These are phyloP conservation scores for Macrotyloma uniflorum DNA, from an alignment of 306 rosid genomes.

Conservation along the genomic window DNA sequence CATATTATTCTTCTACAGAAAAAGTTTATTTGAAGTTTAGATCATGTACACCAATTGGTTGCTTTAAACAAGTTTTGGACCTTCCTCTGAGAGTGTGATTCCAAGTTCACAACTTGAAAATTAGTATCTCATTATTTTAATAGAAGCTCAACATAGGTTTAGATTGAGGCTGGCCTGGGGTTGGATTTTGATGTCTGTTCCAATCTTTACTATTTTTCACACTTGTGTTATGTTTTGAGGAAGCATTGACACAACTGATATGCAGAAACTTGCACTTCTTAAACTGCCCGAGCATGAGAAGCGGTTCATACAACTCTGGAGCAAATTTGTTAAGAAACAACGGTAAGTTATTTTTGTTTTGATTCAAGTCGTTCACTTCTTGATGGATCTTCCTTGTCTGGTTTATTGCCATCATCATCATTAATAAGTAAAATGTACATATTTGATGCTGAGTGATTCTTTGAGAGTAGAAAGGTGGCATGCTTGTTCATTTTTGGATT, in stretches of 20 bases:
- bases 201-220: background rate
- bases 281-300: slow-evolving; percentile 61
- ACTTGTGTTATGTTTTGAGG: slow-evolving; percentile 2
- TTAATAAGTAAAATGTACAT: background rate
- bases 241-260: slow-evolving; percentile 27
- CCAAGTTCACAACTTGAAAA: too few relatives aligned
- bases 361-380: slow-evolving; percentile 19
- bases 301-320: slow-evolving; percentile 81
- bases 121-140: too few relatives aligned
- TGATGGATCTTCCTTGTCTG: background rate
- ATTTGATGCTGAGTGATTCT: background rate
- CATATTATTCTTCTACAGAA: too few relatives aligned
- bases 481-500: slow-evolving; percentile 20
- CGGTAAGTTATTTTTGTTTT: slow-evolving; percentile 47
- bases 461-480: slow-evolving; percentile 27
- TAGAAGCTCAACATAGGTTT: too few relatives aligned
- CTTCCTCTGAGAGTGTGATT: too few relatives aligned
- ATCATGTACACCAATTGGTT: too few relatives aligned
- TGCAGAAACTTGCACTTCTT: slow-evolving; percentile 76
- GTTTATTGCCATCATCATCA: background rate
- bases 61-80: too few relatives aligned
- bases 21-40: too few relatives aligned
- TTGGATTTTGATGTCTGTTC: too few relatives aligned
- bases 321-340: slow-evolving; percentile 72
- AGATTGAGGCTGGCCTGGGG: too few relatives aligned